phyloP scores from a whole-genome alignment of 73 alveolate genomes.

The Stentor coeruleus region DNA sequence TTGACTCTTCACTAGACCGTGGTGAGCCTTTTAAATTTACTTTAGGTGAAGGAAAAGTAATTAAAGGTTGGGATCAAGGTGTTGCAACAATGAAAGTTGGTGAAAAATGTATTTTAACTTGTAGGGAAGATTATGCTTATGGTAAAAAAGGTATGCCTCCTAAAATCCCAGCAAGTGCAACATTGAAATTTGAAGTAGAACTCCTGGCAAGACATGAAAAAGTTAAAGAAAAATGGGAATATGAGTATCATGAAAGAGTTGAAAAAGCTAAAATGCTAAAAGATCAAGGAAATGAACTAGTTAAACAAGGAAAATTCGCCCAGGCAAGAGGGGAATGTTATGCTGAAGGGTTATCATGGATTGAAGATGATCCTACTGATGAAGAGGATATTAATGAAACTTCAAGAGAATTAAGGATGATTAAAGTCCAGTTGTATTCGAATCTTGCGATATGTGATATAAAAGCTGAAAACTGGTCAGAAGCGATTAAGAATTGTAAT shows the following conservation, averaged over 20 bases:
- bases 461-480: slow-evolving; percentile 58
- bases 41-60: slow-evolving; percentile 88
- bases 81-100: slow-evolving; percentile 86
- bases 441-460: slow-evolving; percentile 56
- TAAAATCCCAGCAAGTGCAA: slow-evolving; percentile 91
- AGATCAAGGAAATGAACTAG: slow-evolving; percentile 83
- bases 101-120: slow-evolving; percentile 75
- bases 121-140: slow-evolving; percentile 68
- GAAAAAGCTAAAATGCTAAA: slow-evolving; percentile 68
- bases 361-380: slow-evolving; percentile 47
- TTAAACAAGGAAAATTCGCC: slow-evolving; percentile 57
- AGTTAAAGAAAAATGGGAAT: slow-evolving; percentile 74
- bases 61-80: slow-evolving; percentile 98
- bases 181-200: slow-evolving; percentile 85
- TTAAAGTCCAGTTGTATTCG: slow-evolving; percentile 39
- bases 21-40: slow-evolving; percentile 67
- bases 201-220: slow-evolving; percentile 70
- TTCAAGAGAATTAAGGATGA: slow-evolving; percentile 40
- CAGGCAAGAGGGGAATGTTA: slow-evolving; percentile 64
- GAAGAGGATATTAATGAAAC: slow-evolving; percentile 34
- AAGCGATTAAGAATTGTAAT: slow-evolving; percentile 47
- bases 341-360: slow-evolving; percentile 64
- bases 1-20: slow-evolving; percentile 70
- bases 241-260: slow-evolving; percentile 77
- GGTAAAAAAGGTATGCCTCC: slow-evolving; percentile 93